A percentile compares a stretch with the other conserved stretches of the same genome.
Conservation (phyloP, 495 filamentous ascomycete genomes). For the Aspergillus steynii region DNA sequence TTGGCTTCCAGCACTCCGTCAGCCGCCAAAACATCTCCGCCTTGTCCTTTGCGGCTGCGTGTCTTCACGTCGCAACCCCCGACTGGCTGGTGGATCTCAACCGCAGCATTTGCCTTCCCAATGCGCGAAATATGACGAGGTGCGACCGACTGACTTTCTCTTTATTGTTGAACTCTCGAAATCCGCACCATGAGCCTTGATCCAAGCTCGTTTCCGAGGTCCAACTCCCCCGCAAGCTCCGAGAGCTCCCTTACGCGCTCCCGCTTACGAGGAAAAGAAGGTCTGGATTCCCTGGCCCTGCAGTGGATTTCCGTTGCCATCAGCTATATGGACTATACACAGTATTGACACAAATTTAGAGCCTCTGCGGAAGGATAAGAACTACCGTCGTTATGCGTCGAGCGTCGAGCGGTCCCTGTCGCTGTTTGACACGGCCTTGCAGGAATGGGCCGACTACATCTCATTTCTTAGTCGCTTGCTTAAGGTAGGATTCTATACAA, state of each 20-base stretch:
- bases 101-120: slow-evolving; percentile 8
- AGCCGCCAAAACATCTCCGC: slow-evolving; percentile 14
- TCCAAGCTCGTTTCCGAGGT: slow-evolving; percentile 61
- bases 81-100: slow-evolving; percentile 8
- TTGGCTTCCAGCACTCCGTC: neutral
- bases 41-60: slow-evolving; percentile 30
- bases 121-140: slow-evolving; percentile 45
- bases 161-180: slow-evolving; percentile 27
- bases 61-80: slow-evolving; percentile 7
- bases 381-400: slow-evolving; percentile 86
- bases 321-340: neutral
- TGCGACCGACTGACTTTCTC: slow-evolving; percentile 19
- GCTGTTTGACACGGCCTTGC: slow-evolving; percentile 86
- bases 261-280: slow-evolving; percentile 53
- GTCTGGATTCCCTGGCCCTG: slow-evolving; percentile 27
- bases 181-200: slow-evolving; percentile 69
- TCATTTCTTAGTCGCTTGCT: slow-evolving; percentile 89
- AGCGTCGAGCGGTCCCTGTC: slow-evolving; percentile 84
- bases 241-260: slow-evolving; percentile 69
- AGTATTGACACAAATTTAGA: slow-evolving; percentile 44
- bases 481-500: slow-evolving; percentile 59
- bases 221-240: slow-evolving; percentile 74
- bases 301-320: neutral
- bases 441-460: slow-evolving; percentile 99
- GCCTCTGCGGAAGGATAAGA: slow-evolving; percentile 77